Base-by-base conservation (phyloP, 2,329 filamentous ascomycete species). In the Colletotrichum tanaceti region DNA sequence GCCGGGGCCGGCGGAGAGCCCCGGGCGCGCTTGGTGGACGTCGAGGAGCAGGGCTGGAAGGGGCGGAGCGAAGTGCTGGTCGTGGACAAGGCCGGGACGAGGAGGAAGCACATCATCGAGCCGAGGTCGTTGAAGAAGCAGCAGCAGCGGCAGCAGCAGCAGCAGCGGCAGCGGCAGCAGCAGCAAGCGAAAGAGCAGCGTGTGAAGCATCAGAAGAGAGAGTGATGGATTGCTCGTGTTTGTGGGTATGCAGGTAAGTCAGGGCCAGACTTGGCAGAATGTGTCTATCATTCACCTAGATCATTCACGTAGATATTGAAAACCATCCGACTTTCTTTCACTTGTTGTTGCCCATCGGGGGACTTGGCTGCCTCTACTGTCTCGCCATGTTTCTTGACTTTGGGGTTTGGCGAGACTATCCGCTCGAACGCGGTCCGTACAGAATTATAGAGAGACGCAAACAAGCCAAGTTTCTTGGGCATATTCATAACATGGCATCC, bases 1-100 rank as follows among this genome's bases (percentile, higher is more conserved):
- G 3, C 14, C 20, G 20, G 2, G 5, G 57, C 22, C 3, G 44
- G 38, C 10, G 52, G 44, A n/a, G 52, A 20, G 6, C 28, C 28
- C 28, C 18, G 14, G 20, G 47, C 39, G 20, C 49, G 64, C 44
- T 44, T 71, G 43, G 46, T 57, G 28, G 70, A 71, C 18, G 32
- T 63, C 24, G 70, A 71, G 47, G 55, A 64, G 52, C 50, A 61
- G 11, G 54, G 38, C 22, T 71, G 68, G 59, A 66, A 65, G 43
- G 70, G 70, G 4, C 55, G 60, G 20, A 71, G 70, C 22, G 63
- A 70, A 35, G 54, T 70, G 3, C 6, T 57, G 28, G 57, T 71
- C 6, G 39, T 63, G 28, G 67, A 64, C 38, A 20, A 1, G 16
- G 13, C 58, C 3, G 68, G 70, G 7, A 32, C 41, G 14, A 47